Evolutionary conservation across 768 basidiomycete species (phyloP).

Genomic region (Podaxis mareebaensis): DNA sequence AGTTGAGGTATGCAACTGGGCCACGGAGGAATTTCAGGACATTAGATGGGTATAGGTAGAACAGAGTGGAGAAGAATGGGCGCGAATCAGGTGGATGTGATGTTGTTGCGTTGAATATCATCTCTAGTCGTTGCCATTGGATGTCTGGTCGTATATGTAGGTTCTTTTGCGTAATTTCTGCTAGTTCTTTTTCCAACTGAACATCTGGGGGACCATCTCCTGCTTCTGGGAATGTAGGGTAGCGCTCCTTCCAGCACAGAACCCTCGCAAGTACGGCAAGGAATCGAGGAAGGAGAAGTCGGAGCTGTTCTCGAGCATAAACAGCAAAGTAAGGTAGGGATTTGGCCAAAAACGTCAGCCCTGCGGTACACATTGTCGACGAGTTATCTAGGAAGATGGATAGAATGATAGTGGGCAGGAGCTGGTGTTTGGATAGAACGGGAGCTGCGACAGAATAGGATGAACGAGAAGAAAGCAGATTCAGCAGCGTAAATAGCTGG

Average conservation of each 20-base stretch:
- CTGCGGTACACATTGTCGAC: slow-evolving; percentile 66
- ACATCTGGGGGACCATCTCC: slow-evolving; percentile 32
- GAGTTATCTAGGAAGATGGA: slow-evolving; percentile 78
- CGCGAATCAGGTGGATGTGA: slow-evolving; percentile 60
- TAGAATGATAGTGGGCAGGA: slow-evolving; percentile 63
- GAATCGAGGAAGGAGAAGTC: slow-evolving; percentile 60
- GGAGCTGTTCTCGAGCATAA: slow-evolving; percentile 55
- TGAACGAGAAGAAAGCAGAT: slow-evolving; percentile 56
- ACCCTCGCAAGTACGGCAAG: slow-evolving; percentile 69
- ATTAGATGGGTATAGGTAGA: slow-evolving; percentile 92
- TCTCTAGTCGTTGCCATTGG: slow-evolving; percentile 69
- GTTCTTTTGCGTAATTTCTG: slow-evolving; percentile 34
- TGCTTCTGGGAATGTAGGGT: slow-evolving; percentile 29
- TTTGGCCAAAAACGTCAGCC: slow-evolving; percentile 65
- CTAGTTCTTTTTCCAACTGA: slow-evolving; percentile 42
- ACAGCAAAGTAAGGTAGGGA: slow-evolving; percentile 76
- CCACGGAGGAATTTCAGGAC: slow-evolving; percentile 74
- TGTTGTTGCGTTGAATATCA: slow-evolving; percentile 53
- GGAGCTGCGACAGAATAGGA: slow-evolving; percentile 50
- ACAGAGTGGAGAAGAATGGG: slow-evolving; percentile 75
- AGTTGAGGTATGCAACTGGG: slow-evolving; percentile 63
- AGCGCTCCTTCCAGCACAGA: slow-evolving; percentile 72
- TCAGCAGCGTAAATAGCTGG: slow-evolving; percentile 68
- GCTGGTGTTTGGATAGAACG: slow-evolving; percentile 57
- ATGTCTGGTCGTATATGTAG: slow-evolving; percentile 54